Conservation (phyloP, 1,284 basidiomycete genomes). For the Bondarzewia mesenterica region DNA sequence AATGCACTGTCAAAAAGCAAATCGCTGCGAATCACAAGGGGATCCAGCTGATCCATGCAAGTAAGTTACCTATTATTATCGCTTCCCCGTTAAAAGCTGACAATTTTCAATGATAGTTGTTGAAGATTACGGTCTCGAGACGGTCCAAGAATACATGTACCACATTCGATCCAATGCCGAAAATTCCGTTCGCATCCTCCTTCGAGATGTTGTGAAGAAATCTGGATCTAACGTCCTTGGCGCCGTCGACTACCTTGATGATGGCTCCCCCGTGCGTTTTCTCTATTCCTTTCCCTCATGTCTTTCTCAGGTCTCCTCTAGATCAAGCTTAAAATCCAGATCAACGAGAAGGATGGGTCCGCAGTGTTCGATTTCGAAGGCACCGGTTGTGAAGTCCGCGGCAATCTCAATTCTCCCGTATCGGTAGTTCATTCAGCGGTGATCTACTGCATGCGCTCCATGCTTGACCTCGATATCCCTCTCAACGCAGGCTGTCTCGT, state of each 20-base stretch:
- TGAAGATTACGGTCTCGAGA: constrained; percentile 78
- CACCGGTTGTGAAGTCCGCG: constrained; percentile 83
- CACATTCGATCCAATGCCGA: constrained; percentile 91
- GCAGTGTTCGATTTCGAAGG: constrained; percentile 89
- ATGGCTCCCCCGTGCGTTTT: constrained; percentile 68
- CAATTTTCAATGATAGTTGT: constrained; percentile 45
- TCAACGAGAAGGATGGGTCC: constrained; percentile 69
- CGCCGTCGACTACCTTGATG: constrained; percentile 78
- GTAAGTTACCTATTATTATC: constrained; percentile 26
- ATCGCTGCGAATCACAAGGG: constrained; percentile 96
- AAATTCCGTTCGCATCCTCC: constrained; percentile 76
- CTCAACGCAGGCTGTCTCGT: constrained; percentile 90
- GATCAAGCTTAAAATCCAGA: constrained; percentile 78
- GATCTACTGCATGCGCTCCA: constrained; percentile 91
- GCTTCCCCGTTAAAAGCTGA: not conserved
- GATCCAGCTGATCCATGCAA: constrained; percentile 70
- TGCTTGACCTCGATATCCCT: constrained; percentile 90
- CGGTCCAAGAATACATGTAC: constrained; percentile 90
- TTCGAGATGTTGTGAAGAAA: constrained; percentile 69
- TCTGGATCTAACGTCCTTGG: constrained; percentile 59
- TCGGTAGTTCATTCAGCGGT: constrained; percentile 89
- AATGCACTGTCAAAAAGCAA: constrained; percentile 45
- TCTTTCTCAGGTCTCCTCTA: constrained; percentile 19
- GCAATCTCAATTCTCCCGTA: constrained; percentile 86
- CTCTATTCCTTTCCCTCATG: not conserved